Conservation (phyloP, 164 flowering plant species). For the Kalanchoe fedtschenkoi region DNA sequence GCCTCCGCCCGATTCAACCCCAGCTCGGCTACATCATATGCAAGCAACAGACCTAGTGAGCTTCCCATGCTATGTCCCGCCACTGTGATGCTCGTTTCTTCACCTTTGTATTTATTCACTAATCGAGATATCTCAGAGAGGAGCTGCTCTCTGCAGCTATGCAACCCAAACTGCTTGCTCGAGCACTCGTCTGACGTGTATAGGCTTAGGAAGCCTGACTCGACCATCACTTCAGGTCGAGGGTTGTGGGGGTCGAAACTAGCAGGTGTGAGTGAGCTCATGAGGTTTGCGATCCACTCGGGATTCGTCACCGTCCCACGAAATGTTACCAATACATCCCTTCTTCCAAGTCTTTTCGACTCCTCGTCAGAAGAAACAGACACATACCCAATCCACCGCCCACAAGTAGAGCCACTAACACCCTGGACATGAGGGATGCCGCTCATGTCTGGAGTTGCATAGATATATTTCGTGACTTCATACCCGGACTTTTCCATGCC, state of each 20-base stretch:
- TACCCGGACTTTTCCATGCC: constrained; percentile 51
- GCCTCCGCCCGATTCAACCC: constrained; percentile 26
- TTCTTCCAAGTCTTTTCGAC: constrained; percentile 39
- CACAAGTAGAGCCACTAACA: constrained; percentile 16
- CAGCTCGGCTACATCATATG: constrained; percentile 68
- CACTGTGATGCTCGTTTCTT: constrained; percentile 59
- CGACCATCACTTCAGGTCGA: constrained; percentile 52
- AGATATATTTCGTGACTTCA: constrained; percentile 62
- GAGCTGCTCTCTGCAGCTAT: constrained; percentile 44
- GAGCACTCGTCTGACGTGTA: constrained; percentile 30
- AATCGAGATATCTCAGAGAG: constrained; percentile 33
- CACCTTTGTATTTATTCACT: constrained; percentile 30
- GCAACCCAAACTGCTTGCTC: constrained; percentile 23
- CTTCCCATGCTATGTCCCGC: constrained; percentile 96
- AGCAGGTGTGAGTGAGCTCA: constrained; percentile 65
- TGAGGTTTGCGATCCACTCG: constrained; percentile 76
- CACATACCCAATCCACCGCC: constrained; percentile 75
- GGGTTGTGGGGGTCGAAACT: constrained; percentile 48
- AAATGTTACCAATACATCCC: constrained; percentile 56
- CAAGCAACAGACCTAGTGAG: constrained; percentile 54
- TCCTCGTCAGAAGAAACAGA: constrained; percentile 51
- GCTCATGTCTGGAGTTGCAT: constrained; percentile 53
- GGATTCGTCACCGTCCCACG: constrained; percentile 65
- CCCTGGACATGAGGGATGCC: constrained; percentile 37
- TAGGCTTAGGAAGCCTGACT: constrained; percentile 34